Evolutionary conservation across 805 yeast genomes (phyloP), one percentile per base, ranked within the genome.

Genomic region (Hanseniaspora singularis): DNA sequence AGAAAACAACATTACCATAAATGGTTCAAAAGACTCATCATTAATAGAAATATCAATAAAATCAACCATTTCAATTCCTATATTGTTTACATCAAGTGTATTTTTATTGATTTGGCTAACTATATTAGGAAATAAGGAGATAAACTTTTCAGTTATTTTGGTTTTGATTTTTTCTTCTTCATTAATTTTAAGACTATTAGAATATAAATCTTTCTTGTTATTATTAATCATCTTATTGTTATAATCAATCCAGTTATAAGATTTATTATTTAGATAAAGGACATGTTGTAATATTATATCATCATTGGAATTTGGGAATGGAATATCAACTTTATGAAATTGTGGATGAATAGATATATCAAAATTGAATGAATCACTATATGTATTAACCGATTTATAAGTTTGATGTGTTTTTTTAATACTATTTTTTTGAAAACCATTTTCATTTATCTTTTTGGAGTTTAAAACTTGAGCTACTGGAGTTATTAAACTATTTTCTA

Each of bases 401-500:
- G 37, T 22, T 18, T 33, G 34, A 39, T 33, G 34, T 9, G 30
- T 27, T 4, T 31, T 26, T 27, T 26, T 38, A 5, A 31, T 34
- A 22, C 23, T 30, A 10, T 39, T 38, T 11, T 41, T 38, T 12
- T 36, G 15, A 24, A 37, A 22, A n/a, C 39, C 27, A 10, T 50
- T 31, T 16, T 39, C 36, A 27, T 33, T 22, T 23, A 52, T 50
- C 22, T 49, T 46, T 2, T 48, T 36, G 4, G 49, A 18, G 11
- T 26, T 18, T 1, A 36, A 28, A 18, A 33, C 36, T 20, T 20
- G 33, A 10, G 24, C 22, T 15, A 49, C 50, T 6, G 53, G 51
- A 12, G 55, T 41, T 14, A 46, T 33, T 36, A 43, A 33, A 12
- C 38, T 5, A 45, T 67, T 66, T n/a, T 50, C 51, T 1, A 58